Evolutionary conservation across 306 rosid species (phyloP), one percentile per base, ranked within the genome.

Genomic region (Aeschynomene evenia): DNA sequence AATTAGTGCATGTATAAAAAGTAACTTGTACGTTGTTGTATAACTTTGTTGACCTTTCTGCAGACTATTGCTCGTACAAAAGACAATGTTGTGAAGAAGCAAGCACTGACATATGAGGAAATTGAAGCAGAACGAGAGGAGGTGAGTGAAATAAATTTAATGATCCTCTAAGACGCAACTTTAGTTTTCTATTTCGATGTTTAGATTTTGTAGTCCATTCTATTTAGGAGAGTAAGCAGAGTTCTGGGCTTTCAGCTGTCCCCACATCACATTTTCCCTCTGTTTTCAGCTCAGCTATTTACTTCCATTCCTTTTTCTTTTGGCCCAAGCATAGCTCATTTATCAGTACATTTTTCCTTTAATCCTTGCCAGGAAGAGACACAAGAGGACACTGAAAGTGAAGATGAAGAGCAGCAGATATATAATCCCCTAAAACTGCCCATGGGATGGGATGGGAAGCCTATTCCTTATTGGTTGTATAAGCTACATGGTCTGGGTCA

Each of bases 401-500:
- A 94, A 65, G 98, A 94, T 31, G 98, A 94, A 1, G 98, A 94
- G 70, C 97, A 94, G 79, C 98, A 94, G 83, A 90, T 94, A 66
- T 94, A 94, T 71, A 94, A 94, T 82, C 98, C 98, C 82, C 91
- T 94, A 43, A 94, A 94, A 77, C 79, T 94, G 84, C 98, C 98
- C 28, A 94, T 94, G 98, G 98, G 97, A 49, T 94, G 98, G 98
- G 98, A 94, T 78, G 98, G 98, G 64, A 94, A 94, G 76, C 98
- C 98, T 43, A 94, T 94, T 71, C 98, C 98, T 46, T 94, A 94
- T 55, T 94, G 98, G 98, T 87, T 94, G 60, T 94, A 94, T 82
- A 94, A 94, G 83, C 90, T 94, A 68, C 98, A 90, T 71, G 98
- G 98, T 74, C 95, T 94, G 64, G 97, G 98, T 68, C 98, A 94